Evolutionary conservation across 176 grass and related monocot genomes (phyloP), one percentile per base, ranked within the genome.

Genomic region (Musa troglodytarum): DNA sequence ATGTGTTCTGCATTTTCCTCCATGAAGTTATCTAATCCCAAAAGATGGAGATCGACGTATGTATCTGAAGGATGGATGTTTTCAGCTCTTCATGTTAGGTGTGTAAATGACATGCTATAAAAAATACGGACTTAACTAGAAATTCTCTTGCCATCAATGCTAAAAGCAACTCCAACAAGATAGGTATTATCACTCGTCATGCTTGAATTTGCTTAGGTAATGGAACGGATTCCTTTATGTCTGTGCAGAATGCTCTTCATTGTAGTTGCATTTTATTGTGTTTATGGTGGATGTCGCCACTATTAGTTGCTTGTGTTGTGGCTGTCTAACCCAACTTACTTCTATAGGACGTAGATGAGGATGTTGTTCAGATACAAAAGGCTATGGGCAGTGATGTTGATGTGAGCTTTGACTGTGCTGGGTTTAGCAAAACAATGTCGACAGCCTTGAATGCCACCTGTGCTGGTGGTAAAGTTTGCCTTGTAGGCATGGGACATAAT

Each of bases 401-500:
- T 61, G 90, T 97, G 63, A 91, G 82, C 77, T 50, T 97, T 11
- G 93, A 97, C 76, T 97, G 93, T 74, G 90, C 85, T 25, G 90
- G 90, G 78, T 93, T 97, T 62, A 82, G 86, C 68, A 97, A 97
- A 87, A 97, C 93, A 14, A 77, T 97, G 93, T 50, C 90, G 25
- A 97, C 93, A 19, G 90, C 93, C 78, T 68, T 97, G 61, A 80
- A 85, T 77, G 88, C 93, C 50, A 93, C 93, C 69, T 9, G 83
- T 1, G 54, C 90, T 0, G 90, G 93, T 17, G 93, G 93, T 15
- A 82, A 74, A 87, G 93, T 93, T 68, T 97, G 93, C 51, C 82
- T 97, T 15, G 84, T 97, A 0, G 93, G 93, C 15, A 87, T 97
- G 90, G 93, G 93, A 15, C 93, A 97, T 54, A 87, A 97, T 75